Conservation (phyloP, 129 eudicot genomes). For the Kitagawia praeruptora region DNA sequence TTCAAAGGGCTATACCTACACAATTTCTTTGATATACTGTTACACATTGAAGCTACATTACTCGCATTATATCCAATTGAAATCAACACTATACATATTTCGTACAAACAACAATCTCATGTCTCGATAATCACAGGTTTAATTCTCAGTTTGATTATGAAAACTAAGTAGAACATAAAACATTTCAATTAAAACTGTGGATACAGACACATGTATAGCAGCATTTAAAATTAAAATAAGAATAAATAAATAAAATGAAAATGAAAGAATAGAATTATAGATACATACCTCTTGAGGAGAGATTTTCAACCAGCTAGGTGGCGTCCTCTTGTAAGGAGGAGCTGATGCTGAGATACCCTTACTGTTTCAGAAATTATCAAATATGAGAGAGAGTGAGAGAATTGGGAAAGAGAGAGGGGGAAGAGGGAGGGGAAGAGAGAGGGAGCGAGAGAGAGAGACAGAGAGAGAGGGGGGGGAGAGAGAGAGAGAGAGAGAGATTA, state of each 20-base stretch:
- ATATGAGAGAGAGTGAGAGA: background rate
- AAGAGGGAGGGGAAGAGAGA: background rate
- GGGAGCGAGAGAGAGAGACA: background rate
- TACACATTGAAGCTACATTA: background rate
- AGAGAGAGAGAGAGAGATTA: constrained; percentile 3
- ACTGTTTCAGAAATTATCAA: constrained; percentile 20
- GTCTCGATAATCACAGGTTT: background rate
- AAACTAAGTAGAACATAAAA: background rate
- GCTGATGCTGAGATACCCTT: constrained; percentile 71
- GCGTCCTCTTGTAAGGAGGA: constrained; percentile 61
- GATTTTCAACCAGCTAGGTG: constrained; percentile 59
- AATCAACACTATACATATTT: background rate
- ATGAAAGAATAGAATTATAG: background rate
- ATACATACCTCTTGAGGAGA: constrained; percentile 42
- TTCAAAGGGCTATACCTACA: too few relatives aligned
- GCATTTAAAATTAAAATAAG: background rate
- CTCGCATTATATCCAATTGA: background rate
- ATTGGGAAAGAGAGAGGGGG: background rate
- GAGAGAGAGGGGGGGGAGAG: background rate
- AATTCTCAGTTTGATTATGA: background rate
- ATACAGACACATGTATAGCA: background rate
- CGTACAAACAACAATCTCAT: background rate
- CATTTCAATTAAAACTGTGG: background rate
- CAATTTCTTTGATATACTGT: background rate
- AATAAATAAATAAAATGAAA: background rate